Evolutionary conservation across 2,329 filamentous ascomycete species (phyloP), one percentile per base, ranked within the genome.

Genomic region (Coleophoma eucalyptorum): DNA sequence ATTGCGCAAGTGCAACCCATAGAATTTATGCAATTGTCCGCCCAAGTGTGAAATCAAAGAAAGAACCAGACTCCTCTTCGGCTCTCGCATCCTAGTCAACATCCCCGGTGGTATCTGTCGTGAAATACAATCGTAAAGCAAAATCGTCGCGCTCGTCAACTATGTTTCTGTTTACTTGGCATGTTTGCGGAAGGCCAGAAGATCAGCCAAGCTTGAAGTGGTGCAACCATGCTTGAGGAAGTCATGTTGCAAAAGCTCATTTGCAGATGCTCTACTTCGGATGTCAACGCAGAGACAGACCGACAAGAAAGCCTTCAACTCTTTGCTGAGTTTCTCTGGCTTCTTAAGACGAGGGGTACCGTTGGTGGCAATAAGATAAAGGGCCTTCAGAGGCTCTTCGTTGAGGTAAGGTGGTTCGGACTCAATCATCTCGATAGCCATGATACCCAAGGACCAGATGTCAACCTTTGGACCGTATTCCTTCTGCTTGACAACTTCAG

Each of bases 351-450:
- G 85, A 19, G 94, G 94, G 3, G 94, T 97, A 59, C 94, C 94
- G 73, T 97, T 97, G 50, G 94, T 99, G 44, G 94, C 94, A 67
- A 99, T 99, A 55, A 99, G 81, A 69, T 96, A 99, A 43, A 99
- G 80, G 7, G 94, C 94, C 78, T 97, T 97, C 50, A 99, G 81
- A 0, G 94, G 94, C 71, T 97, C 93, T 72, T 97, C 94, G 72
- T 97, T 97, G 35, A 97, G 82, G 69, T 99, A 99, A 0, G 94
- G 94, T 5, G 94, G 94, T 70, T 99, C 94, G 16, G 90, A 96
- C 69, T 99, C 94, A 65, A 97, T 97, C 94, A 99, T 97, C 72
- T 99, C 94, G 65, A 99, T 97, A 20, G 94, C 93, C 94, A 97
- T 99, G 73, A 99, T 99, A 65, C 94, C 94, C 55, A 99, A 77